Percentiles rank a stretch among this genome's conserved stretches.
Evolutionary conservation across 495 filamentous ascomycete species (phyloP).

Genomic region (Cladorrhinum samala): DNA sequence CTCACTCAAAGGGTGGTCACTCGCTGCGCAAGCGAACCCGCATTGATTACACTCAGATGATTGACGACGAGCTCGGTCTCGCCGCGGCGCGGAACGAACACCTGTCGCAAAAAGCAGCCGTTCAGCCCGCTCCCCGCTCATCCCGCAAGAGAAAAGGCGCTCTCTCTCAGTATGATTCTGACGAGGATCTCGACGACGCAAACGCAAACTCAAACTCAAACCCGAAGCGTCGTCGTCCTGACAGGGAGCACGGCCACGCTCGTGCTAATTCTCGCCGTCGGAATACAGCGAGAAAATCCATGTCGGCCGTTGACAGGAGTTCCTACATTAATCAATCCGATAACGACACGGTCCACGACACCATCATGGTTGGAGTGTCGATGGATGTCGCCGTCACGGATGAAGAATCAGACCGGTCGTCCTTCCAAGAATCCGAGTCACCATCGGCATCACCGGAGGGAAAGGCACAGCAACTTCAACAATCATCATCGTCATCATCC

Average conservation of each 20-base stretch:
- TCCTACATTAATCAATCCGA: conserved; percentile 31
- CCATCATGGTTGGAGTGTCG: conserved; percentile 41
- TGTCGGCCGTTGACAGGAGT: conserved; percentile 17
- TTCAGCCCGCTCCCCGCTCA: conserved; percentile 19
- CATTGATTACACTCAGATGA: conserved; percentile 41
- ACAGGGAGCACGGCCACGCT: conserved; percentile 28
- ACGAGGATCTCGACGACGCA: conserved; percentile 23
- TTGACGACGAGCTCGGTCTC: conserved; percentile 27
- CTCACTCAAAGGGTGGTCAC: conserved; percentile 40
- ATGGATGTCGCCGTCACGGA: conserved; percentile 16
- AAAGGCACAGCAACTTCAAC: conserved; percentile 4
- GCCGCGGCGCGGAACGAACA: background rate
- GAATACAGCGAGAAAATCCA: conserved; percentile 27
- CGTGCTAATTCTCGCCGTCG: conserved; percentile 29
- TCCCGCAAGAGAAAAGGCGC: conserved; percentile 27
- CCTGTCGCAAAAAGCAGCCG: conserved; percentile 15
- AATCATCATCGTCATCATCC: conserved; percentile 11
- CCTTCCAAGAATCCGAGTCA: conserved; percentile 18
- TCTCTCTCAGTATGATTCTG: conserved; percentile 15
- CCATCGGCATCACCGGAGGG: conserved; percentile 15
- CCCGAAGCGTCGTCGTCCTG: conserved; percentile 19
- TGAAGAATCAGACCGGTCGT: conserved; percentile 21
- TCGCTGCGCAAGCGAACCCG: conserved; percentile 41
- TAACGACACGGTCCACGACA: conserved; percentile 40
- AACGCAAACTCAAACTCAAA: background rate